phyloP scores from a whole-genome alignment of 768 basidiomycete genomes.

The Lepiota venenata region DNA sequence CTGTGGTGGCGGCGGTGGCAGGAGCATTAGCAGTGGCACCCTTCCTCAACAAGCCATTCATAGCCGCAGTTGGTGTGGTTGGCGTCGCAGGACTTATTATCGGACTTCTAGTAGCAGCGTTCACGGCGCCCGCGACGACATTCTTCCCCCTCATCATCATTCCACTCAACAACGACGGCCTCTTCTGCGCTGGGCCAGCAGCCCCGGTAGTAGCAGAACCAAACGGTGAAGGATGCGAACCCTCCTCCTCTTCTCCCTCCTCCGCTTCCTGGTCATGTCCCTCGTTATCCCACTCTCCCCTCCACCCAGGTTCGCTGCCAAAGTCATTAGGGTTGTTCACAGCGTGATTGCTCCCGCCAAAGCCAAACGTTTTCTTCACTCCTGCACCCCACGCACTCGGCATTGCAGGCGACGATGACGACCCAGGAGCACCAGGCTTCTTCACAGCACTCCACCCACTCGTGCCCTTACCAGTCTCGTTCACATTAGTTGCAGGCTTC shows the following conservation, averaged over 20 bases:
- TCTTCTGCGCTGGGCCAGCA: not conserved
- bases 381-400: not conserved
- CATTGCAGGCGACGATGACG: slow-evolving; percentile 6
- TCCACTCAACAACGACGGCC: slow-evolving; percentile 4
- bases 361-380: slow-evolving; percentile 8
- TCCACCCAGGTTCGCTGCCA: no score
- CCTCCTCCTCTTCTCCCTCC: not conserved
- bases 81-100: not conserved
- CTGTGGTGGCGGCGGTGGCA: not conserved
- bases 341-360: not conserved
- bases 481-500: not conserved
- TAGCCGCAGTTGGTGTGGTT: not conserved
- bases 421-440: slow-evolving; percentile 18
- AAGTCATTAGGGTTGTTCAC: no score
- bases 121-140: slow-evolving; percentile 3
- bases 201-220: not conserved
- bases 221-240: not conserved
- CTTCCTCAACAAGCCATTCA: not conserved
- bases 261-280: not conserved
- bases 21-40: not conserved
- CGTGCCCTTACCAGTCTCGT: not conserved
- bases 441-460: slow-evolving; percentile 19
- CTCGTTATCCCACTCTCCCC: no score
- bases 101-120: not conserved
- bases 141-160: slow-evolving; percentile 9